Base-by-base conservation (phyloP, 129 eudicot species). In the Tagetes patula region DNA sequence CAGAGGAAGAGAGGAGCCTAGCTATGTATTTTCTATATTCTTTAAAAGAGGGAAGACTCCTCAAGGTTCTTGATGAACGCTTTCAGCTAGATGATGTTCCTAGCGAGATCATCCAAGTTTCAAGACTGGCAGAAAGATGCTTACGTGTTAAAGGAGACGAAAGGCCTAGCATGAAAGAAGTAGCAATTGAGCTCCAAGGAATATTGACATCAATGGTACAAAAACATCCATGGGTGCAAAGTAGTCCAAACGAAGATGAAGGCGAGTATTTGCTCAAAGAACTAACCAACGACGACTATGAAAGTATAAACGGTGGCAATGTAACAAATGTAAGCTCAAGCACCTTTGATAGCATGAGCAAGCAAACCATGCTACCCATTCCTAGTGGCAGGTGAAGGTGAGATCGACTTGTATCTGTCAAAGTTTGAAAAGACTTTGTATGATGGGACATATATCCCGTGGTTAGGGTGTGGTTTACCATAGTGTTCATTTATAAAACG, bases 141-240 rank as follows among this genome's bases (percentile, higher is more conserved):
- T 64, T 81, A 58, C 53, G 48, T 7, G 69, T 81, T 69, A 70
- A 47, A 54, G 81, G 74, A 20, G 84, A 81, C 39, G 81, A 81
- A 63, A 70, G 84, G 70, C 84, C 84, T 0, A 75, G 48, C 34
- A 81, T 81, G 84, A 81, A 81, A 6, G 84, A 81, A 70, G 81
- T 75, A 38, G 84, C 81, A 14, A 70, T 45, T 10, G 81, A 81
- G 69, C 55, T 81, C 7, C 77, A 71, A 65, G 77, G 84, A 53
- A 45, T 81, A 75, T 42, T 75, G 41, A 58, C 65, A 42, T 45
- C 70, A 12, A 75, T 60, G 76, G 2, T 80, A 64, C 72, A 67
- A 30, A 75, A 74, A 72, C 84, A 80, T 80, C 84, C 80, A 41
- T 80, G 84, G 84, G 76, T 59, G 55, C 48, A 61, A 47, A 62